Base-by-base conservation (phyloP, 2,329 filamentous ascomycete genomes). In the Pleoardoris graminearum region DNA sequence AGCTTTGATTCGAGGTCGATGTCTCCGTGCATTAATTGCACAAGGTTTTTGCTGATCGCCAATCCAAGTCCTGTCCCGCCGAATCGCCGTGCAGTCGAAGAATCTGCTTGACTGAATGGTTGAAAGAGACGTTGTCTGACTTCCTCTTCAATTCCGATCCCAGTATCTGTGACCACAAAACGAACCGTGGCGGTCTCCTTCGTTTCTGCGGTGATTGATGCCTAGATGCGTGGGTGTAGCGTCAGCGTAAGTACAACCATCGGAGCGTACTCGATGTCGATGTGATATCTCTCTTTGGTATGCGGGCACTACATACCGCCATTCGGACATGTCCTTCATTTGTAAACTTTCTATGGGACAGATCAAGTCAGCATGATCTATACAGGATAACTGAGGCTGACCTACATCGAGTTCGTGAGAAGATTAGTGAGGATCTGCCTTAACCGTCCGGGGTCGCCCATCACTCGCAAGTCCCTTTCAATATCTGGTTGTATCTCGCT, bases 371-470 rank as follows among this genome's bases (percentile, higher is more conserved):
- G n/a, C n/a, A n/a, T n/a, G n/a, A n/a, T n/a, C n/a, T n/a, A n/a
- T n/a, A n/a, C n/a, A n/a, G n/a, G n/a, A n/a, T n/a, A n/a, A n/a
- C n/a, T n/a, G n/a, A n/a, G n/a, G n/a, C n/a, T n/a, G n/a, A n/a
- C n/a, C n/a, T n/a, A n/a, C 58, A 76, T 72, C 41, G 68, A 71
- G 53, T 76, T 75, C 2, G 88, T 91, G 17, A 92, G 76, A 1
- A 93, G 76, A 63, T 92, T 93, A 1, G 87, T 90, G 33, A 93
- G 82, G 54, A 96, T 92, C 65, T 96, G 91, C 42, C 91, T 84
- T 27, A 96, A 79, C 30, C 91, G 83, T 10, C 91, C 90, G 7
- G 91, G 90, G 64, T 96, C 91, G 12, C 92, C 91, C 64, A 96
- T 85, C 3, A 96, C 90, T 41, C 91, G 86, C 50, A 94, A 76